A percentile compares a stretch with the other conserved stretches of the same genome.
Evolutionary conservation across 202 grass and related monocot genomes (phyloP).

Genomic region (Panicum hallii): DNA sequence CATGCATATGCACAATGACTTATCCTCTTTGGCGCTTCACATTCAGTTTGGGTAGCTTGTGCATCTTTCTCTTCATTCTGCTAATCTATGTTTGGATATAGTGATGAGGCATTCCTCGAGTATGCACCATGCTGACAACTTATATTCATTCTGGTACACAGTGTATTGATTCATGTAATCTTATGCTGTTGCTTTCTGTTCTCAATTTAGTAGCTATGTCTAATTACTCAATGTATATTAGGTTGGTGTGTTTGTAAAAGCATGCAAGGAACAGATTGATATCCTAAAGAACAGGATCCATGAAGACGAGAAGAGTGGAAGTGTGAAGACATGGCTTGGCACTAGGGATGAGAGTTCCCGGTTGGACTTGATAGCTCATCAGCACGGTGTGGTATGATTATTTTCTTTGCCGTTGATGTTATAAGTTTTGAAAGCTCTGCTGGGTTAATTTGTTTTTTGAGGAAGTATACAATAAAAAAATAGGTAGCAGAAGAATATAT

Average conservation of each 20-base stretch:
- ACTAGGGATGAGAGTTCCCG: slow-evolving; percentile 64
- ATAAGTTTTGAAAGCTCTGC: not conserved
- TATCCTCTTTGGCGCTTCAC: slow-evolving; percentile 9
- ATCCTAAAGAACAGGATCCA: slow-evolving; percentile 89
- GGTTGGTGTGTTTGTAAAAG: slow-evolving; percentile 92
- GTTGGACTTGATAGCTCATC: slow-evolving; percentile 91
- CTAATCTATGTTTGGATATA: slow-evolving; percentile 15
- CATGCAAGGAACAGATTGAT: slow-evolving; percentile 97
- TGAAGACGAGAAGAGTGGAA: slow-evolving; percentile 67
- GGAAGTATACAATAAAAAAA: slow-evolving; percentile 10
- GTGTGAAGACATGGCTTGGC: slow-evolving; percentile 70
- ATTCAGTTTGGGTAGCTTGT: not conserved
- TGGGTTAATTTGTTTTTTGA: not conserved
- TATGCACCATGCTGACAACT: slow-evolving; percentile 4
- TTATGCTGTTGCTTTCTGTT: slow-evolving; percentile 10
- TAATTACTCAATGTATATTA: slow-evolving; percentile 48
- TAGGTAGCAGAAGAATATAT: not conserved
- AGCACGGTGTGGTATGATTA: slow-evolving; percentile 84
- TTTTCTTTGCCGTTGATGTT: slow-evolving; percentile 38
- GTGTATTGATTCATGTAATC: slow-evolving; percentile 1
- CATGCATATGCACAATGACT: not conserved
- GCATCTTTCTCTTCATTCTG: slow-evolving; percentile 6
- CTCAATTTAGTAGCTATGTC: slow-evolving; percentile 21
- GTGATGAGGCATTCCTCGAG: not conserved
- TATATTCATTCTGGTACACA: not conserved